Base-by-base conservation (phyloP, 257 asterid genomes). In the Handroanthus guayacan region DNA sequence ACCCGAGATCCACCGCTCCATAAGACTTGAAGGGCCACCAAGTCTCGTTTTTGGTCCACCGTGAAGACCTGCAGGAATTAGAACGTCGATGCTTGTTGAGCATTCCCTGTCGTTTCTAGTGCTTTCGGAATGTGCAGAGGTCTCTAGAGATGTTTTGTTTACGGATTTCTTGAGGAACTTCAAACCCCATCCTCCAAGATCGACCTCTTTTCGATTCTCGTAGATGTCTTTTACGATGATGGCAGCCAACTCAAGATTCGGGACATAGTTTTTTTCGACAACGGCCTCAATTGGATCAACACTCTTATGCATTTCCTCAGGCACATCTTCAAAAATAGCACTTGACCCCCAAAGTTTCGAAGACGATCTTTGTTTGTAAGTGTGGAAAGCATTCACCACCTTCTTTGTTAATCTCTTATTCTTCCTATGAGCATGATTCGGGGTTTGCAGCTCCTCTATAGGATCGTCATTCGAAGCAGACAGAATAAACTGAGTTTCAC, bases 121-220 rank as follows among this genome's bases (percentile, higher is more conserved):
- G 80, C 83, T 25, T 65, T 86, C 78, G 34, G 86, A 71, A 18
- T 72, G 67, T n/a, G 43, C n/a, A 6, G 74, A 52, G 37, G 80
- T 38, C 69, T 73, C 80, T 17, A 47, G 60, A 13, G 79, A 69
- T 36, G 71, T 60, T 47, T 47, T 65, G 6, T 69, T 74, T 56
- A 66, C 78, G 0, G 86, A 10, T 63, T 87, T 88, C 79, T 86
- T 89, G 31, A 95, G 31, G 31, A 25, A 25, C 31, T 25, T 25
- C 31, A 25, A 82, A 50, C 99, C 99, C 99, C 99, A 95, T 62
- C 99, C 99, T 62, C 95, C 95, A 5, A 51, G 57, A 45, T 82
- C 87, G 47, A 72, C 78, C 84, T 82, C 88, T 82, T 84, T 81
- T 34, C 44, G 80, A 45, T 43, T 84, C 74, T 76, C 67, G 78